Base-by-base conservation (phyloP, 2,329 filamentous ascomycete genomes). In the Botrytis deweyae region DNA sequence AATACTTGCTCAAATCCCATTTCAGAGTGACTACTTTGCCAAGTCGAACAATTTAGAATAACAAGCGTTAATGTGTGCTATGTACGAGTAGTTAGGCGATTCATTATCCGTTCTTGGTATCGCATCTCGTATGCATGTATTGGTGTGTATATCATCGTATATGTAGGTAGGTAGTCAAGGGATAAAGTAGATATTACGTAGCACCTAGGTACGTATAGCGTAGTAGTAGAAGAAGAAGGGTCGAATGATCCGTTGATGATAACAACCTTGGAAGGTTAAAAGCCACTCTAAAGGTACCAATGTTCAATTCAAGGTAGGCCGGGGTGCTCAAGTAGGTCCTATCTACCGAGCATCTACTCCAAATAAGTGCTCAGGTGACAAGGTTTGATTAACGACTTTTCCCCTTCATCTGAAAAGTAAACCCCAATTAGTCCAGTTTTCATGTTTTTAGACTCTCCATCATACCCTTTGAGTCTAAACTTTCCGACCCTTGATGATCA, bases 391-490 rank as follows among this genome's bases (percentile, higher is more conserved):
- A 25, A 66, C 42, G 29, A 49, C 10, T 14, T 36, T 22, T 29
- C n/a, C 52, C 52, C n/a, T 58, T 58, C 65, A 67, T 55, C 64
- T 52, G 36, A 63, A 40, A 63, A 52, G 14, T 20, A 52, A 55
- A n/a, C n/a, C 61, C 61, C 61, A 42, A 42, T 64, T 42, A 42
- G 65, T 55, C 18, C 49, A 40, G 40, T 29, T 42, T 29, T 16
- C 46, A 40, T 22, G 16, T 22, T n/a, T 25, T 18, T 20, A 55
- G 20, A 68, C 18, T 40, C 55, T 40, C 18, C 46, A 68, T 38
- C 36, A 55, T 40, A 20, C 65, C 65, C 5, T 68, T 68, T 55
- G 25, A 68, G 65, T 40, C 38, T n/a, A 40, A 68, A 55, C n/a
- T 22, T 55, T 25, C 36, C 49, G 25, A 10, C 16, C 65, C 49